Conservation (phyloP, 2,329 filamentous ascomycete genomes). For the Apiospora aurea region DNA sequence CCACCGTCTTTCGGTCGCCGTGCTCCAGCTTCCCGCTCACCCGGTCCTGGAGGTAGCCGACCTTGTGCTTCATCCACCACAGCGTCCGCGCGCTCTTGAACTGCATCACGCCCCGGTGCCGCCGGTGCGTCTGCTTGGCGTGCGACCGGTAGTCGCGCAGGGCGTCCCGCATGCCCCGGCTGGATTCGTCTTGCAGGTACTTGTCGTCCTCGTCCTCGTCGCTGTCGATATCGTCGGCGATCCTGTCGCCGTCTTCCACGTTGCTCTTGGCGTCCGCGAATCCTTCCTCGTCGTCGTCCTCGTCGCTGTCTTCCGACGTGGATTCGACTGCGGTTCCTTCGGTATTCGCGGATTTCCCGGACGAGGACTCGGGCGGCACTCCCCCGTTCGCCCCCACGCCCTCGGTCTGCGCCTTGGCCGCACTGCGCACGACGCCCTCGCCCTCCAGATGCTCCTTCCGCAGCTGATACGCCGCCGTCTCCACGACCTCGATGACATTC, state of each 20-base stretch:
- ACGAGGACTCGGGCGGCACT: background rate
- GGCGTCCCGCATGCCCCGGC: constrained; percentile 12
- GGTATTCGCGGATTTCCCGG: background rate
- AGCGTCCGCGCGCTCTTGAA: constrained; percentile 24
- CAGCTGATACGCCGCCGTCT: constrained; percentile 23
- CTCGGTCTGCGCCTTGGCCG: background rate
- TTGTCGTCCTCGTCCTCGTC: background rate
- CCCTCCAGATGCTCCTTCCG: background rate
- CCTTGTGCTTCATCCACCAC: constrained; percentile 26
- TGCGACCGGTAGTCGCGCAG: constrained; percentile 19
- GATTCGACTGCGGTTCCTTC: background rate
- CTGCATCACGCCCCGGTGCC: constrained; percentile 24
- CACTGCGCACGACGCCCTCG: background rate
- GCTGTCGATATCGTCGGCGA: background rate
- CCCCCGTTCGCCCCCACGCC: background rate
- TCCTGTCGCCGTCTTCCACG: background rate
- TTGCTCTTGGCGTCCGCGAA: background rate
- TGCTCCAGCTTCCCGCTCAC: constrained; percentile 22
- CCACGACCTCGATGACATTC: constrained; percentile 23
- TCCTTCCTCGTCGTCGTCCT: background rate
- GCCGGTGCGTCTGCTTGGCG: constrained; percentile 23
- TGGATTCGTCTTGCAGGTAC: background rate
- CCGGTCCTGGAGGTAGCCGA: constrained; percentile 22
- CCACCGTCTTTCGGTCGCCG: constrained; percentile 17
- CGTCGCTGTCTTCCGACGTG: constrained; percentile 15